Conservation (phyloP, 2,329 filamentous ascomycete genomes). For the Aspergillus chevalieri region DNA sequence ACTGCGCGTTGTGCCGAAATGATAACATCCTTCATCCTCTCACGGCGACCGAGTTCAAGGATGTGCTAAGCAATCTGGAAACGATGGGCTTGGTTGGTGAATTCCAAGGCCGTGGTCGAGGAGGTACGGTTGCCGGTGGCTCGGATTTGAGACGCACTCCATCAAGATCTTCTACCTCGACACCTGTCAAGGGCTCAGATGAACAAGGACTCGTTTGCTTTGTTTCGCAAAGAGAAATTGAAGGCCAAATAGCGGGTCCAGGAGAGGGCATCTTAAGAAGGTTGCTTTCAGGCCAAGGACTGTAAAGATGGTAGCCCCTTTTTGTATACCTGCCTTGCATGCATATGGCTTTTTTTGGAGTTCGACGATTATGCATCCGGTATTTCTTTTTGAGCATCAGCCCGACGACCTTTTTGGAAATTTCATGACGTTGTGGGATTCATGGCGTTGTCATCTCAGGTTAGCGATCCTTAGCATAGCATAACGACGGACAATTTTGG, state of each 20-base stretch:
- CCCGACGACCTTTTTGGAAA: no score
- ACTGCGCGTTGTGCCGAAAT: conserved; percentile 72
- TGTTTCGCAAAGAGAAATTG: conserved; percentile 73
- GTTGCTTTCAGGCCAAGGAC: conserved; percentile 33
- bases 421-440: no score
- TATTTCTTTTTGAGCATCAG: no score
- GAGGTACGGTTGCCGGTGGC: conserved; percentile 50
- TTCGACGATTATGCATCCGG: neutral
- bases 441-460: no score
- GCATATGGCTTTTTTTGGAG: neutral
- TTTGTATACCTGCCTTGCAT: neutral
- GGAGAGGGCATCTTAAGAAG: conserved; percentile 42
- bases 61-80: conserved; percentile 84
- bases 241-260: conserved; percentile 58
- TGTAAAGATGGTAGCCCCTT: conserved; percentile 15
- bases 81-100: conserved; percentile 72
- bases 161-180: conserved; percentile 57
- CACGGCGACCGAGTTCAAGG: conserved; percentile 85
- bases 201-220: conserved; percentile 74
- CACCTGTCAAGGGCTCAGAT: conserved; percentile 52
- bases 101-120: conserved; percentile 63
- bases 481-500: no score
- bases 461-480: no score
- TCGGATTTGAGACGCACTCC: conserved; percentile 57
- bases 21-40: conserved; percentile 88